These are phyloP conservation scores for Epichloe sylvatica DNA, from an alignment of 2,329 filamentous ascomycete species.

Conservation along the genomic window DNA sequence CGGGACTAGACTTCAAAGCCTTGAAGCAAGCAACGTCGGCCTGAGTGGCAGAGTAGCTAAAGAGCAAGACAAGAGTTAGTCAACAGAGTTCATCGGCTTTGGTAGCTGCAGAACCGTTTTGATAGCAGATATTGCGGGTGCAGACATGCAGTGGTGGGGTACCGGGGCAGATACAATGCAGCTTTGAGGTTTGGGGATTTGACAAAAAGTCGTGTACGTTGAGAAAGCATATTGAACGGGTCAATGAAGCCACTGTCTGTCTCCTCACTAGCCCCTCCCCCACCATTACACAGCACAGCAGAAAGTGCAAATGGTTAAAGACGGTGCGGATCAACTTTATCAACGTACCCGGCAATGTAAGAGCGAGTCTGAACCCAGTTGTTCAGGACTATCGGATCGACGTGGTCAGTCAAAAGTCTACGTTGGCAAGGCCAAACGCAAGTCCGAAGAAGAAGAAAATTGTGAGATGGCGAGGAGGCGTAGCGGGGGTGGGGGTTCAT, in stretches of 20 bases:
- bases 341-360: conserved; percentile 64
- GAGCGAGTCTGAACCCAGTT: conserved; percentile 56
- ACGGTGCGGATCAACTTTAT: background rate
- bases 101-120: background rate
- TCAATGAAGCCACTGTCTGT: background rate
- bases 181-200: background rate
- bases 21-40: conserved; percentile 95
- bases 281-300: background rate
- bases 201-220: background rate
- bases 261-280: background rate
- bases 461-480: background rate
- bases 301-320: background rate
- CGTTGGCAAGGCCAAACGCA: background rate
- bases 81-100: background rate
- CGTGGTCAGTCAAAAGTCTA: conserved; percentile 3
- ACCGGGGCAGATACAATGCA: background rate
- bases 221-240: background rate
- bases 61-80: background rate
- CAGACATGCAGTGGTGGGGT: background rate
- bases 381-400: conserved; percentile 42
- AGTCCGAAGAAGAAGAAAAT: background rate
- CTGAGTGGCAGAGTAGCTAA: conserved; percentile 58
- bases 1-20: conserved; percentile 62
- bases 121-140: background rate
- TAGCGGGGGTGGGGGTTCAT: conserved; percentile 1